phyloP scores from a whole-genome alignment of 345 rosid species.

The Gossypium anomalum region DNA sequence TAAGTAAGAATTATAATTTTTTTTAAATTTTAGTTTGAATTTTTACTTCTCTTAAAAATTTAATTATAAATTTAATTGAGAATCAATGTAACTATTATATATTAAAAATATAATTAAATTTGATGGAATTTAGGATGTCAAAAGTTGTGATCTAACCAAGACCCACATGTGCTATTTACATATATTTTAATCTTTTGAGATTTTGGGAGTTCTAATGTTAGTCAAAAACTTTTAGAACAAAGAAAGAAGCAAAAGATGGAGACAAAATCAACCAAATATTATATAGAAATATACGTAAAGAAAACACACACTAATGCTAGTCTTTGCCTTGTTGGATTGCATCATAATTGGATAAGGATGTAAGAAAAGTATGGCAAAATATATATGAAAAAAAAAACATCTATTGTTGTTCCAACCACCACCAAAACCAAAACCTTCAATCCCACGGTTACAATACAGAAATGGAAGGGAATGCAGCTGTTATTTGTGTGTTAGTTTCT shows the following conservation, averaged over 20 bases:
- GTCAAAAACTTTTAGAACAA: background rate
- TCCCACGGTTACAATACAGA: background rate
- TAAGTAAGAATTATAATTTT: too few relatives aligned
- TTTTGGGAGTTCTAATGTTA: background rate
- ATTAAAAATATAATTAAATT: background rate
- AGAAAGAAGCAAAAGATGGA: background rate
- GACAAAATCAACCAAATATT: background rate
- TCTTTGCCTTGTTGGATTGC: background rate
- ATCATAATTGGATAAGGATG: constrained; percentile 31
- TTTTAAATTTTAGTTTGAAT: too few relatives aligned
- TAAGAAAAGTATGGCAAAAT: constrained; percentile 33
- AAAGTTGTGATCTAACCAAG: constrained; percentile 5
- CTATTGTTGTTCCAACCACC: constrained; percentile 54
- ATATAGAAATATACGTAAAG: too few relatives aligned
- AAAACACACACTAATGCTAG: background rate
- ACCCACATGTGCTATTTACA: background rate
- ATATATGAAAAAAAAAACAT: background rate
- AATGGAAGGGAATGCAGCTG: too few relatives aligned
- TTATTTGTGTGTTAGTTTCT: background rate
- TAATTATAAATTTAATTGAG: too few relatives aligned
- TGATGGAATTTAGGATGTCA: constrained; percentile 43
- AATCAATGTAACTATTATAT: too few relatives aligned
- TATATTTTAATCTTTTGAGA: background rate
- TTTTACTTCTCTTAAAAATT: too few relatives aligned
- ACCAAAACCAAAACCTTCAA: constrained; percentile 38